Evolutionary conservation across 345 rosid genomes (phyloP), one percentile per base, ranked within the genome.

Genomic region (Firmiana major): DNA sequence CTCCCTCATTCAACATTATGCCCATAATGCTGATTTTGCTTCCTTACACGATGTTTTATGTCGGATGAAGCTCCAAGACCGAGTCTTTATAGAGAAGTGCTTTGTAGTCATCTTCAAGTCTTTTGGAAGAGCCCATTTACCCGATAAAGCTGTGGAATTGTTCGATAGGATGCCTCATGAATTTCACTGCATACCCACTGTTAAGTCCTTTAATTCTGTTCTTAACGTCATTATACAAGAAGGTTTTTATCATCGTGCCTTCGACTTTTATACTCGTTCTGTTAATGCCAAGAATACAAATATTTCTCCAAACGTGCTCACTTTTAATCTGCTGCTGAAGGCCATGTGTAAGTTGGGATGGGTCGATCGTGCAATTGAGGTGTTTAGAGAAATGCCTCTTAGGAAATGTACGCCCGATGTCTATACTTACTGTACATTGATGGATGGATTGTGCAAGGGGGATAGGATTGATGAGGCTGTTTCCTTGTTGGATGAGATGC

Each of bases 401-500:
- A 85, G 80, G 26, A 87, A 87, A 22, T 89, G 86, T 79, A 79
- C 28, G 38, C 97, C 95, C 22, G 98, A 96, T 87, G 88, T 81
- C 10, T 96, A 90, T 85, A 91, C 97, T 28, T 96, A 91, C 66
- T 88, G 89, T 84, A 93, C 98, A 8, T 86, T 96, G 88, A 93
- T 93, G 97, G 93, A 92, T 84, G 99, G 99, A 80, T 84, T 96
- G 82, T 92, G 97, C 82, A 96, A 90, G 84, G 91, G 80, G 73
- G 87, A 81, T 73, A 89, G 97, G 79, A 86, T 89, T 9, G 93
- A 91, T 71, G 99, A 96, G 85, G 99, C 98, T 0, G 89, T 93
- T 81, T 86, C 85, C 13, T 65, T 96, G 69, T 83, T 96, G 76
- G 99, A 93, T 51, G 99, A 96, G 86, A 96, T 96, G 99, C 98